Conservation (phyloP, 495 filamentous ascomycete genomes). For the Friedmanniomyces simplex region DNA sequence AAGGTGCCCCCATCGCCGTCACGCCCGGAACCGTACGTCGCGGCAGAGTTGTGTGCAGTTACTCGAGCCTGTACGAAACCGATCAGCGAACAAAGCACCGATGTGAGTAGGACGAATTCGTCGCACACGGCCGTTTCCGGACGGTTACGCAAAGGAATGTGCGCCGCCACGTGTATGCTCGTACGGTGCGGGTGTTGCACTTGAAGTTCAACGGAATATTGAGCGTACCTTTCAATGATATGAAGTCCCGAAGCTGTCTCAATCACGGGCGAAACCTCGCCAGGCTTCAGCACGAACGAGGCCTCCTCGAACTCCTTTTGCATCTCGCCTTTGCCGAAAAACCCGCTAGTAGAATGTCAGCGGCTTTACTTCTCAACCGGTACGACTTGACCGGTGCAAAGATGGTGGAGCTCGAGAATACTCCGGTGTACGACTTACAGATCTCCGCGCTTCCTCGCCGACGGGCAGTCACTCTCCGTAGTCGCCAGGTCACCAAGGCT, state of each 20-base stretch:
- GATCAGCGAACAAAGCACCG: neutral
- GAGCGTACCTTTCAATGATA: conserved; percentile 79
- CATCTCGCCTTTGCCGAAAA: conserved; percentile 90
- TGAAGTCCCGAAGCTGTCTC: conserved; percentile 92
- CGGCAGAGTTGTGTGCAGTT: neutral
- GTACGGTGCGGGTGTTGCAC: neutral
- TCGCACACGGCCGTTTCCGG: neutral
- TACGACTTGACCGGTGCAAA: neutral
- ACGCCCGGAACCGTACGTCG: neutral
- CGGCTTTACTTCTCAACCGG: neutral
- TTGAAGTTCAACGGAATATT: neutral
- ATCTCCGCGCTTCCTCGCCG: conserved; percentile 86
- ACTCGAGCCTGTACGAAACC: conserved; percentile 9
- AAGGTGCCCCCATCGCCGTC: neutral
- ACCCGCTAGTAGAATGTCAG: conserved; percentile 46
- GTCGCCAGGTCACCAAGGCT: conserved; percentile 70
- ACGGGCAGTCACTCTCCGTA: conserved; percentile 89
- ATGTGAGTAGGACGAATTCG: neutral
- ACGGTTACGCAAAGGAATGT: neutral
- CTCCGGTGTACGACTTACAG: conserved; percentile 44
- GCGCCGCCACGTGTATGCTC: neutral
- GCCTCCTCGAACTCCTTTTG: conserved; percentile 98
- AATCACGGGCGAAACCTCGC: conserved; percentile 73
- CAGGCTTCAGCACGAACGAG: conserved; percentile 73
- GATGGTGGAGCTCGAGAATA: neutral